Percentiles rank a stretch among this genome's conserved stretches.
phyloP scores from a whole-genome alignment of 306 rosid genomes.

The Fagus sylvatica region DNA sequence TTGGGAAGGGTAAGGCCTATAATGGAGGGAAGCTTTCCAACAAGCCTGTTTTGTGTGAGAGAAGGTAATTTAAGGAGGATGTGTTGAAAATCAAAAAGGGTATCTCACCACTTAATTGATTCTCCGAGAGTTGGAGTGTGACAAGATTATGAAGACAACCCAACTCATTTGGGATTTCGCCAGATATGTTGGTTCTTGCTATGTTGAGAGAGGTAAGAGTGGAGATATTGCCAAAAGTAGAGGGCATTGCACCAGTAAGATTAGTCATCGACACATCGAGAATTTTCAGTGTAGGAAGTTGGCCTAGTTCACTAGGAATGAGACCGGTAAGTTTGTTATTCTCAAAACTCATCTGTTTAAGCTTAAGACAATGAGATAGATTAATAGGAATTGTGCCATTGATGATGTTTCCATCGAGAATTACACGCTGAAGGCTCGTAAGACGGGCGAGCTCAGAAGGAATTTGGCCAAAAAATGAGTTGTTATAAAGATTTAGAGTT shows the following conservation, averaged over 20 bases:
- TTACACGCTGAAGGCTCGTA: not conserved
- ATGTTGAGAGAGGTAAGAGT: constrained; percentile 18
- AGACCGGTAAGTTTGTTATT: constrained; percentile 25
- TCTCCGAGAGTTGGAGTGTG: constrained; percentile 19
- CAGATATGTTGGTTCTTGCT: constrained; percentile 27
- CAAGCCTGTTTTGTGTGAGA: constrained; percentile 26
- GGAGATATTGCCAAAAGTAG: no score
- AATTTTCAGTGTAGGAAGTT: not conserved
- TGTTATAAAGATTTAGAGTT: constrained; percentile 28
- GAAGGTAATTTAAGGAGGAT: constrained; percentile 16
- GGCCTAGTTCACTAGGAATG: constrained; percentile 28
- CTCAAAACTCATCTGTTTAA: constrained; percentile 15
- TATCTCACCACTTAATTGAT: constrained; percentile 32
- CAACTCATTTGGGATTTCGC: constrained; percentile 38
- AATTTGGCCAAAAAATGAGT: constrained; percentile 30
- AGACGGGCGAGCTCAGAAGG: constrained; percentile 13
- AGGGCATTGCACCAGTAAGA: no score
- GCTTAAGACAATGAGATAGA: no score
- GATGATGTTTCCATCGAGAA: not conserved
- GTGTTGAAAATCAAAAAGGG: constrained; percentile 39
- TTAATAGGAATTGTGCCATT: not conserved
- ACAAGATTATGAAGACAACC: constrained; percentile 31
- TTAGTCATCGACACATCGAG: no score
- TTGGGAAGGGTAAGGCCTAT: constrained; percentile 17
- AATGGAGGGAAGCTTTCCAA: constrained; percentile 30